Conservation (phyloP, 1,284 basidiomycete species). For the Agroathelia rolfsii region DNA sequence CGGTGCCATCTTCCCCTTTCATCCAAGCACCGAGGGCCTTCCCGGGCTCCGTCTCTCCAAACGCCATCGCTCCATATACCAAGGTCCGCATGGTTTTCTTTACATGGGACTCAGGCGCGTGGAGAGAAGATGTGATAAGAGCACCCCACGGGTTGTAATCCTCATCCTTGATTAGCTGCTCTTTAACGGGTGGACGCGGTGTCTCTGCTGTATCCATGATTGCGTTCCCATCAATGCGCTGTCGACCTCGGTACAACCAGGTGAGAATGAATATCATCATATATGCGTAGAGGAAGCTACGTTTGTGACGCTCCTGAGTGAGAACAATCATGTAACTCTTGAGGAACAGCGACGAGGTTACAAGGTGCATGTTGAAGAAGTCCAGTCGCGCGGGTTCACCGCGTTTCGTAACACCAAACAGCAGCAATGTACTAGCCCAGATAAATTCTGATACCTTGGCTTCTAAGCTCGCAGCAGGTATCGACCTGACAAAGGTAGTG, state of each 20-base stretch:
- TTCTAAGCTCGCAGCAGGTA: too few species aligned
- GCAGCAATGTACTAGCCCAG: slow-evolving; percentile 40
- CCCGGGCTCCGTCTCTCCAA: slow-evolving; percentile 35
- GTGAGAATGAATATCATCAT: slow-evolving; percentile 36
- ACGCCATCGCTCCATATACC: slow-evolving; percentile 38
- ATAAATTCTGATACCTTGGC: slow-evolving; percentile 43
- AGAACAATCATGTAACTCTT: too few species aligned
- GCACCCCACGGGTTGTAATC: slow-evolving; percentile 50
- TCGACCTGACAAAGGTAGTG: too few species aligned
- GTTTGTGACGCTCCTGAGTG: slow-evolving; percentile 29
- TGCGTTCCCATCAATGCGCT: slow-evolving; percentile 43
- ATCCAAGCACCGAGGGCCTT: slow-evolving; percentile 34
- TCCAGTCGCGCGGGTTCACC: slow-evolving; percentile 47
- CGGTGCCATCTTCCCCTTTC: slow-evolving; percentile 27
- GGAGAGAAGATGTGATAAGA: slow-evolving; percentile 40
- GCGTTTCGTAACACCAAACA: slow-evolving; percentile 39
- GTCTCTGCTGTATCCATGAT: slow-evolving; percentile 41
- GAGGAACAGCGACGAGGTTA: slow-evolving; percentile 55
- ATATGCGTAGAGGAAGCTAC: slow-evolving; percentile 36
- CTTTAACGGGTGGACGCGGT: slow-evolving; percentile 27
- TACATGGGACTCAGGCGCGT: slow-evolving; percentile 53
- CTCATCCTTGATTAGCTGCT: too few species aligned
- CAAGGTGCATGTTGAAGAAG: slow-evolving; percentile 66
- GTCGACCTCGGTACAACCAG: slow-evolving; percentile 55
- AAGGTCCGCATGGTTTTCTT: slow-evolving; percentile 51